Evolutionary conservation across 2,329 filamentous ascomycete species (phyloP).

Genomic region (Apiospora arundinis): DNA sequence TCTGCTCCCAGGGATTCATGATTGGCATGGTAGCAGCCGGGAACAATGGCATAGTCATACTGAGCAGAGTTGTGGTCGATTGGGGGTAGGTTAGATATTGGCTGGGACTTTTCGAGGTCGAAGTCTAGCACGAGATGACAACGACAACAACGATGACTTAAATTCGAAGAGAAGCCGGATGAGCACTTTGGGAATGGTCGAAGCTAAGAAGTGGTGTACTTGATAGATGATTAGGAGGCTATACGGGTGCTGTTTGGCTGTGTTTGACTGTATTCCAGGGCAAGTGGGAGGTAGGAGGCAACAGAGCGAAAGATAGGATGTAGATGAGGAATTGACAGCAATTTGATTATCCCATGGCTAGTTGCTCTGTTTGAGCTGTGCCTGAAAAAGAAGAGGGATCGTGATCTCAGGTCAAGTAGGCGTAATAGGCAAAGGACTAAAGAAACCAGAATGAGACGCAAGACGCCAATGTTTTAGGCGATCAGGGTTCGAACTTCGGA

Average conservation of each 20-base stretch:
- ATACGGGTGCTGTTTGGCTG: background rate
- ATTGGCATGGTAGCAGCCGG: constrained; percentile 27
- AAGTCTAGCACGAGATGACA: background rate
- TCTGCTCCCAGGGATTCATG: constrained; percentile 42
- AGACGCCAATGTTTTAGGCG: constrained; percentile 3
- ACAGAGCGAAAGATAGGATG: background rate
- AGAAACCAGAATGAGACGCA: constrained; percentile 9
- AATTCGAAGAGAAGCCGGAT: background rate
- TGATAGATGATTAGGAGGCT: background rate
- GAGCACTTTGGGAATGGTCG: background rate
- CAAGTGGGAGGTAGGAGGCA: background rate
- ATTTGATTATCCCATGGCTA: background rate
- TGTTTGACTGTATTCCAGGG: background rate
- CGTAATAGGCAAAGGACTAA: background rate
- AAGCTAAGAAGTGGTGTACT: background rate
- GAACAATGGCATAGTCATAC: constrained; percentile 8
- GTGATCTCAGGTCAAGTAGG: constrained; percentile 1
- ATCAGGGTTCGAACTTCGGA: constrained; percentile 3
- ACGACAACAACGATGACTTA: background rate
- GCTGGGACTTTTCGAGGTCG: background rate
- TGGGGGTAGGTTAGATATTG: background rate
- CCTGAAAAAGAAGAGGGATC: background rate
- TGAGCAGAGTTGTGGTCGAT: background rate
- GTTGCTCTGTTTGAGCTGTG: background rate
- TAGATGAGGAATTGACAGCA: background rate